Conservation (phyloP, 2,329 filamentous ascomycete species). For the Metarhizium album region DNA sequence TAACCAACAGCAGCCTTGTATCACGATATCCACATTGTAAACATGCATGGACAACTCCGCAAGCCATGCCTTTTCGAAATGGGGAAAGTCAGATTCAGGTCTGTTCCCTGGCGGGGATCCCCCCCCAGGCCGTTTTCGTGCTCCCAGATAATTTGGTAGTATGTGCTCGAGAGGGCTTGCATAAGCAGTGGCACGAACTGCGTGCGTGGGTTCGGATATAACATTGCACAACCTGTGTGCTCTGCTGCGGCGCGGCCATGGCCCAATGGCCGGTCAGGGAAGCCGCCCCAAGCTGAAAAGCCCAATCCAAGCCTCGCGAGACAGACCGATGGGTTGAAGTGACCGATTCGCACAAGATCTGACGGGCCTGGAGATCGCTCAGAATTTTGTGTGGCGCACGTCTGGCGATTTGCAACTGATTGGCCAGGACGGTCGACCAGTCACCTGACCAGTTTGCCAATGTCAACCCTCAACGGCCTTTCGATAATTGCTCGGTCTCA, state of each 20-base stretch:
- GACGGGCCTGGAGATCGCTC: slow-evolving; percentile 7
- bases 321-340: neutral
- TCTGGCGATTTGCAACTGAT: neutral
- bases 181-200: neutral
- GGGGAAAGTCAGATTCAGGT: neutral
- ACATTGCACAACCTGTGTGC: neutral
- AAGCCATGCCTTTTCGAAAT: neutral
- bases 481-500: neutral
- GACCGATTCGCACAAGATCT: slow-evolving; percentile 8
- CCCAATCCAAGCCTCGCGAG: neutral
- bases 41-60: neutral
- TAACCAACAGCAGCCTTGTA: neutral
- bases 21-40: neutral
- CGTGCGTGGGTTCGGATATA: neutral
- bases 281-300: neutral
- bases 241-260: neutral
- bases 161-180: neutral
- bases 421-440: neutral
- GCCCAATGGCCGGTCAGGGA: neutral
- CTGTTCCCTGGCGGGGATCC: too few relatives aligned
- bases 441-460: neutral
- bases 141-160: neutral
- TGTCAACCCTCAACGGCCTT: neutral
- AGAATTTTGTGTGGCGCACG: neutral
- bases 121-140: neutral